A percentile compares a stretch with the other conserved stretches of the same genome.
phyloP scores from a whole-genome alignment of 495 filamentous ascomycete species.

The Barbatosphaeria neglecta region DNA sequence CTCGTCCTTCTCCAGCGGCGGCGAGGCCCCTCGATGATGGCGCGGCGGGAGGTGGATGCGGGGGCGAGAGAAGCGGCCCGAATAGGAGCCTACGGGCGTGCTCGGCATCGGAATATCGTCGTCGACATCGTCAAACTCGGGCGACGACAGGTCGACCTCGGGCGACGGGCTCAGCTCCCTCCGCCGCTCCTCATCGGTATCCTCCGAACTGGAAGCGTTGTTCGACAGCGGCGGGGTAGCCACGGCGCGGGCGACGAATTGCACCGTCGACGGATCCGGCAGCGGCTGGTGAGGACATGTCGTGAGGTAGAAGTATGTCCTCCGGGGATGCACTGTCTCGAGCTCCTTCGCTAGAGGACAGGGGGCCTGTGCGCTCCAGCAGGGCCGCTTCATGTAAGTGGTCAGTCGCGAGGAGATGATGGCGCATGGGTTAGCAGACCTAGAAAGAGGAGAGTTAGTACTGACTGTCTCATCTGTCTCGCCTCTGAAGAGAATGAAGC shows the following conservation, averaged over 20 bases:
- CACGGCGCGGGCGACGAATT: conserved; percentile 38
- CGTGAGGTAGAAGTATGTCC: conserved; percentile 92
- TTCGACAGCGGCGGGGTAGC: conserved; percentile 82
- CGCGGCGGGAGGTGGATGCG: conserved; percentile 38
- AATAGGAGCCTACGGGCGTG: conserved; percentile 48
- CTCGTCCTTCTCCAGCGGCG: conserved; percentile 89
- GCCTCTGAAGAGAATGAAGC: background rate
- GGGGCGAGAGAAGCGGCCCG: conserved; percentile 27
- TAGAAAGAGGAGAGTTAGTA: conserved; percentile 32
- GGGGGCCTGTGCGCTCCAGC: conserved; percentile 66
- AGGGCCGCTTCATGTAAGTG: conserved; percentile 72
- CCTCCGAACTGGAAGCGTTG: conserved; percentile 53
- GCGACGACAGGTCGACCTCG: conserved; percentile 82
- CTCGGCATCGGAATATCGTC: conserved; percentile 44
- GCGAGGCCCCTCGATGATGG: conserved; percentile 61
- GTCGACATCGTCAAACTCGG: conserved; percentile 70
- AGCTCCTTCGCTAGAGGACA: conserved; percentile 91
- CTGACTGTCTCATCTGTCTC: too few species aligned
- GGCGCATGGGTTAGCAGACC: conserved; percentile 89
- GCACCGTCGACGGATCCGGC: conserved; percentile 55
- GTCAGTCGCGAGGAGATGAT: conserved; percentile 88
- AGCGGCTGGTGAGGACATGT: conserved; percentile 73
- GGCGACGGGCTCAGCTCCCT: conserved; percentile 75
- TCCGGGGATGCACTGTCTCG: conserved; percentile 80
- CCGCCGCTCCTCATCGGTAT: conserved; percentile 58